phyloP scores from a whole-genome alignment of 148 eudicot genomes.

The Linanthus parryae region DNA sequence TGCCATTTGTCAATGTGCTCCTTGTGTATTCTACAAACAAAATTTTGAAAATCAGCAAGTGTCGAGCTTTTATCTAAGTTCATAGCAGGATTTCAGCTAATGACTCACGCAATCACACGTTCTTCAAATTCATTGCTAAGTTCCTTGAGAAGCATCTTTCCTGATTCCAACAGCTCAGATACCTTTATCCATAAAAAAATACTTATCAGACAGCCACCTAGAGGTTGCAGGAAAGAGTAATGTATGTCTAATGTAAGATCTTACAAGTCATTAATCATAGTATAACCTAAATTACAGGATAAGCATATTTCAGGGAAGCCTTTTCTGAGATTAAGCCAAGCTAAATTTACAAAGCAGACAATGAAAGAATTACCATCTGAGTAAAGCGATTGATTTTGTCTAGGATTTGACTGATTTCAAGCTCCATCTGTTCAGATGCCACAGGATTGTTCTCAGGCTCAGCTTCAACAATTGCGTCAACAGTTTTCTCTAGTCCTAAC shows the following conservation, averaged over 20 bases:
- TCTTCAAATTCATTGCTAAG: slow-evolving; percentile 73
- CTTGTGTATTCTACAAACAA: slow-evolving; percentile 63
- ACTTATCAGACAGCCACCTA: slow-evolving; percentile 5
- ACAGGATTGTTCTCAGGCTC: slow-evolving; percentile 38
- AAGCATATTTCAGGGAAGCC: not conserved
- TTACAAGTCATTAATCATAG: no score
- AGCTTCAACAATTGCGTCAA: slow-evolving; percentile 43
- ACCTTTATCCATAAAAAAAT: slow-evolving; percentile 36
- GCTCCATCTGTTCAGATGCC: slow-evolving; percentile 75
- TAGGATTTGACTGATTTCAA: slow-evolving; percentile 54
- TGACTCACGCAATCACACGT: slow-evolving; percentile 71
- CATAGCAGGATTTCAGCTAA: no score
- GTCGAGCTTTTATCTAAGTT: not conserved
- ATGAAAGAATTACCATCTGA: slow-evolving; percentile 53
- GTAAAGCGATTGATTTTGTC: slow-evolving; percentile 73
- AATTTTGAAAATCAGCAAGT: slow-evolving; percentile 1
- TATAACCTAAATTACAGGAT: no score
- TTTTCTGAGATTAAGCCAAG: not conserved
- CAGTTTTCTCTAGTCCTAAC: slow-evolving; percentile 28
- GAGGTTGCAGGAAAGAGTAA: no score
- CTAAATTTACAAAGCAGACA: no score
- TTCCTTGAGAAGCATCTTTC: slow-evolving; percentile 62
- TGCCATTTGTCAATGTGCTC: slow-evolving; percentile 91
- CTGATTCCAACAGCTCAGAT: slow-evolving; percentile 80
- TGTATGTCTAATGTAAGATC: no score